Conservation (phyloP, 2,329 filamentous ascomycete genomes). For the Colletotrichum falcatum region DNA sequence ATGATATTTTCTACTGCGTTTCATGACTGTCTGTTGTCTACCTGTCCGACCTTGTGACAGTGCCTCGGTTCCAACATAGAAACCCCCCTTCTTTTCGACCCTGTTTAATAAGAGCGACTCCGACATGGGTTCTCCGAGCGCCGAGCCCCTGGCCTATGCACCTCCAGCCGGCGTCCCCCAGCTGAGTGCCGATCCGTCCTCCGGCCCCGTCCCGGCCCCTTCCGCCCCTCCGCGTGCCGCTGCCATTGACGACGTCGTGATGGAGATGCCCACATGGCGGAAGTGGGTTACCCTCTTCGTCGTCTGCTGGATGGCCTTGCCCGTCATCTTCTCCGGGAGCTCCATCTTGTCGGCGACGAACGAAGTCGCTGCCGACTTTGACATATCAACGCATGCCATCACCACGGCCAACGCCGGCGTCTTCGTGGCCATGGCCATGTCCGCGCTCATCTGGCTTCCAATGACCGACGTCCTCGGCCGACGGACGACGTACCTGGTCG, state of each 20-base stretch:
- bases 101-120: neutral
- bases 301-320: constrained; percentile 48
- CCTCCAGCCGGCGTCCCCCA: neutral
- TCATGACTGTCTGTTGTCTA: too few species aligned
- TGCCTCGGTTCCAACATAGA: too few species aligned
- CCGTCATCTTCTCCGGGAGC: constrained; percentile 83
- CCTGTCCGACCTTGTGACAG: too few species aligned
- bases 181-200: constrained; percentile 13
- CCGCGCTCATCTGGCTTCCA: constrained; percentile 78
- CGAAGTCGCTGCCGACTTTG: constrained; percentile 75
- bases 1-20: too few species aligned
- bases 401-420: constrained; percentile 83
- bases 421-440: constrained; percentile 78
- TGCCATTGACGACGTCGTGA: constrained; percentile 43
- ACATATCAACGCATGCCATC: constrained; percentile 75
- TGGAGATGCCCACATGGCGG: constrained; percentile 41
- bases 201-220: constrained; percentile 21
- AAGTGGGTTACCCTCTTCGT: constrained; percentile 42
- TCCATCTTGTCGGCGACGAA: constrained; percentile 79
- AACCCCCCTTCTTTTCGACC: neutral
- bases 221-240: constrained; percentile 40
- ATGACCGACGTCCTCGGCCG: constrained; percentile 60
- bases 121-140: neutral
- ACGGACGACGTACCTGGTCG: constrained; percentile 55
- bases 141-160: constrained; percentile 5